phyloP scores from a whole-genome alignment of 495 filamentous ascomycete species.

The Letharia columbiana region DNA sequence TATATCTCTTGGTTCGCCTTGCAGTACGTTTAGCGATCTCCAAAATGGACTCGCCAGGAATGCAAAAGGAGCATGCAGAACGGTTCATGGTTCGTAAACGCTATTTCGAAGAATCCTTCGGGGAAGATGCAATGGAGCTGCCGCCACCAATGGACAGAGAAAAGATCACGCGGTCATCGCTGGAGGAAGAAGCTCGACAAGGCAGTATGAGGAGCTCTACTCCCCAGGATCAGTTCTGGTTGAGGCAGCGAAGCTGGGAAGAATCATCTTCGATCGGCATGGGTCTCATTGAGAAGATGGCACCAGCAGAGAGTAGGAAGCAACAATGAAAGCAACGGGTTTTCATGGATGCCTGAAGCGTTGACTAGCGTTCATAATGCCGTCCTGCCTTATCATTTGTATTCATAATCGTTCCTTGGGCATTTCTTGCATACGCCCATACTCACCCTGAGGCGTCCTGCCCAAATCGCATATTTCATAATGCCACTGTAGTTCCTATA shows the following conservation, averaged over 20 bases:
- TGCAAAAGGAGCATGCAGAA: conserved; percentile 71
- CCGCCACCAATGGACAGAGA: conserved; percentile 31
- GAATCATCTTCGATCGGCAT: conserved; percentile 53
- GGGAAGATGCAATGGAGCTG: conserved; percentile 28
- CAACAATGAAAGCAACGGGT: conserved; percentile 35
- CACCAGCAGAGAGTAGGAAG: conserved; percentile 46
- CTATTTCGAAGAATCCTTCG: conserved; percentile 55
- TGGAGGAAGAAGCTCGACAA: conserved; percentile 63
- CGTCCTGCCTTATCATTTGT: not conserved
- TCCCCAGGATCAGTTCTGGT: conserved; percentile 62
- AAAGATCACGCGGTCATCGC: conserved; percentile 35
- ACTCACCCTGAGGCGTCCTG: not conserved
- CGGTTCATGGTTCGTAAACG: conserved; percentile 64
- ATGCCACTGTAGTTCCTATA: not conserved
- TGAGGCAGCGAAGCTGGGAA: conserved; percentile 50
- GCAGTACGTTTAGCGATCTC: conserved; percentile 58
- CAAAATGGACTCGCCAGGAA: conserved; percentile 77
- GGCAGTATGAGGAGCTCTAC: conserved; percentile 42
- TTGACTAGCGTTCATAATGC: not conserved
- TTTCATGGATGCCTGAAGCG: not conserved
- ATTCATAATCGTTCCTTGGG: not conserved
- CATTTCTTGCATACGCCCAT: not conserved
- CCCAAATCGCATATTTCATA: not conserved
- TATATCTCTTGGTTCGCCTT: conserved; percentile 67
- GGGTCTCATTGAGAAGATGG: conserved; percentile 46